Base-by-base conservation (phyloP, 495 filamentous ascomycete genomes). In the Usnea hakonensis region DNA sequence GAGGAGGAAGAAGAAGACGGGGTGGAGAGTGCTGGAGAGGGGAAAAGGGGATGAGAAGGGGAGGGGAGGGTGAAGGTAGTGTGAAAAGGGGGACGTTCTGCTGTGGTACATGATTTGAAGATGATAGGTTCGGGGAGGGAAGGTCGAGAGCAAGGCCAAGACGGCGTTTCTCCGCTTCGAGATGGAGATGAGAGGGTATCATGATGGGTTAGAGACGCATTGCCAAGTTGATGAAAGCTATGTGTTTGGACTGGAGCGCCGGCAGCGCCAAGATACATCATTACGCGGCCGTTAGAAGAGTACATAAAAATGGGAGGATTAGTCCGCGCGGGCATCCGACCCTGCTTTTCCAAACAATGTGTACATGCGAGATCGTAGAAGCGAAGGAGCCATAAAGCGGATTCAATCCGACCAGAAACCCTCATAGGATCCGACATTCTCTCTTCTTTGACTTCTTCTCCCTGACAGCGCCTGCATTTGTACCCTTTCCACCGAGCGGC, bases 391-490 rank as follows among this genome's bases (percentile, higher is more conserved):
- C 73, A n/a, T 10, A 19, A 44, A 54, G 16, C 21, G 26, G 11
- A 3, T 9, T 6, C 13, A 53, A 8, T n/a, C 21, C 21, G 19
- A 23, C 19, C 43, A 10, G n/a, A 8, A 13, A 6, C 52, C 59
- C 67, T 83, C 78, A 91, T 69, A 90, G 75, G 68, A 90, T 84
- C 72, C 81, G 85, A 80, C 88, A 90, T 61, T 60, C 64, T 54
- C 84, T 79, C 79, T 85, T 89, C 83, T 90, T 61, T 9, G 30
- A 61, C 21, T 32, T 94, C 79, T 83, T 85, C 76, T 76, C 56
- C 60, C 68, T 78, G 78, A 73, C 76, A 73, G 43, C 69, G 65
- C 41, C 66, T 50, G 14, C 70, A 62, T 8, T 66, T 66, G 46
- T 71, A 30, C 56, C 70, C 19, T 68, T 66, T 16, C 62, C 65